Evolutionary conservation across 345 rosid genomes (phyloP).

Genomic region (Salix dunnii): DNA sequence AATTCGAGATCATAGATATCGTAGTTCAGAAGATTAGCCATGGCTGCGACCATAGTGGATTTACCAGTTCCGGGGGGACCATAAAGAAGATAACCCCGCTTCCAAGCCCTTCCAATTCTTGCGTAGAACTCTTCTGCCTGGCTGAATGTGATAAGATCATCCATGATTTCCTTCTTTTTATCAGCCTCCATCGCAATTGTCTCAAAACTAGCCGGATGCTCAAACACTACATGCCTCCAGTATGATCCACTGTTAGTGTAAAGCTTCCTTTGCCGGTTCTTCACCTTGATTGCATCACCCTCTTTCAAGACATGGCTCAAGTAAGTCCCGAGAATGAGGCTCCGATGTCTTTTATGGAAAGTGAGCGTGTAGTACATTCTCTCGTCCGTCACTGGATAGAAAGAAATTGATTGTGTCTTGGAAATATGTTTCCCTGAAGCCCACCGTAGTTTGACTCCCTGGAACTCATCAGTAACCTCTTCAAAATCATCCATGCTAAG

Average conservation of each 20-base stretch:
- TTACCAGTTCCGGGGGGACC: conserved; percentile 2
- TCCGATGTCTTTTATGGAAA: neutral
- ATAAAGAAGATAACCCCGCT: conserved; percentile 3
- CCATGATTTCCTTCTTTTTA: conserved; percentile 5
- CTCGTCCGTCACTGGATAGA: neutral
- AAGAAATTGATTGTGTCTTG: neutral
- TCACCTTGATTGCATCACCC: conserved; percentile 1
- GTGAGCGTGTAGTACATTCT: conserved; percentile 4
- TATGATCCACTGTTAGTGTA: conserved; percentile 1
- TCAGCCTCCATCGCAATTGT: neutral
- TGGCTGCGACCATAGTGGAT: conserved; percentile 8
- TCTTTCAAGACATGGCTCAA: conserved; percentile 1
- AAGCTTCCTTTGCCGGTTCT: conserved; percentile 1
- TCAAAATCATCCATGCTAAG: conserved; percentile 6
- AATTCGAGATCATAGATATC: conserved; percentile 2
- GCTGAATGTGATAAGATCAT: neutral
- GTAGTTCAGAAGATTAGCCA: conserved; percentile 5
- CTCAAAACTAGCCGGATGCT: conserved; percentile 6
- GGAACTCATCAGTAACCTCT: neutral
- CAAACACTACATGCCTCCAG: conserved; percentile 9
- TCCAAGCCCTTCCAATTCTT: conserved; percentile 9
- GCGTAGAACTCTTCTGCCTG: conserved; percentile 5
- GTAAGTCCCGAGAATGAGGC: neutral
- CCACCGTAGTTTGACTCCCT: conserved; percentile 2
- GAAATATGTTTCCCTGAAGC: conserved; percentile 4